Conservation (phyloP, 2,329 filamentous ascomycete species). For the Cryphonectria parasitica region DNA sequence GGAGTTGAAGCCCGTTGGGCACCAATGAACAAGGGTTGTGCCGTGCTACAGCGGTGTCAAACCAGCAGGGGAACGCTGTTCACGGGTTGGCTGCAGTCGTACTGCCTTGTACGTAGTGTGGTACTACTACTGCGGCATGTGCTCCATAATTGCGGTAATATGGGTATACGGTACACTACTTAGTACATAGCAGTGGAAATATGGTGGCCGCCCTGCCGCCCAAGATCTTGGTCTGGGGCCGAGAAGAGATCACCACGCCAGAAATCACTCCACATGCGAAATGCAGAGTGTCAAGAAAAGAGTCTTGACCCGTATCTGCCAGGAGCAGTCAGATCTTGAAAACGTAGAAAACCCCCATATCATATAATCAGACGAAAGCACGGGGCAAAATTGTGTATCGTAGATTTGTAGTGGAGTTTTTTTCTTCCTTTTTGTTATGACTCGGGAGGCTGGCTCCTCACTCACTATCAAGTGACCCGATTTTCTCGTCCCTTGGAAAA, state of each 20-base stretch:
- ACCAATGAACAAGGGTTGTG: conserved; percentile 23
- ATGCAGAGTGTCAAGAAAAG: not conserved
- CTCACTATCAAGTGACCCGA: not conserved
- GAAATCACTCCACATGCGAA: conserved; percentile 10
- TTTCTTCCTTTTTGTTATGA: not conserved
- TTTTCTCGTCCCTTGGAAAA: conserved; percentile 7
- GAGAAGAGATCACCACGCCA: conserved; percentile 11
- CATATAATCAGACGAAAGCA: not conserved
- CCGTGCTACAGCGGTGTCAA: conserved; percentile 15
- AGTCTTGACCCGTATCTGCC: conserved; percentile 18
- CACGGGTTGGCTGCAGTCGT: conserved; percentile 20
- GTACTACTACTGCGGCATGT: conserved; percentile 6
- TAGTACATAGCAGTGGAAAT: too few species aligned
- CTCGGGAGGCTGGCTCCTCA: not conserved
- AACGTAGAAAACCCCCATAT: not conserved
- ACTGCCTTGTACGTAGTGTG: not conserved
- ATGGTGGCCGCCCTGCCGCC: conserved; percentile 2
- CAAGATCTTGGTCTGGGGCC: conserved; percentile 12
- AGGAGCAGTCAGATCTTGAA: conserved; percentile 6
- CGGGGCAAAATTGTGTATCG: not conserved
- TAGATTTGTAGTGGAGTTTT: not conserved
- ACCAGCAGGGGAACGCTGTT: conserved; percentile 29
- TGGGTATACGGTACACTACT: not conserved
- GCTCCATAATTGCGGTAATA: not conserved
- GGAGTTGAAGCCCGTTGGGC: conserved; percentile 27